Conservation (phyloP, 176 grass and related monocot genomes). For the Cenchrus fungigraminus region DNA sequence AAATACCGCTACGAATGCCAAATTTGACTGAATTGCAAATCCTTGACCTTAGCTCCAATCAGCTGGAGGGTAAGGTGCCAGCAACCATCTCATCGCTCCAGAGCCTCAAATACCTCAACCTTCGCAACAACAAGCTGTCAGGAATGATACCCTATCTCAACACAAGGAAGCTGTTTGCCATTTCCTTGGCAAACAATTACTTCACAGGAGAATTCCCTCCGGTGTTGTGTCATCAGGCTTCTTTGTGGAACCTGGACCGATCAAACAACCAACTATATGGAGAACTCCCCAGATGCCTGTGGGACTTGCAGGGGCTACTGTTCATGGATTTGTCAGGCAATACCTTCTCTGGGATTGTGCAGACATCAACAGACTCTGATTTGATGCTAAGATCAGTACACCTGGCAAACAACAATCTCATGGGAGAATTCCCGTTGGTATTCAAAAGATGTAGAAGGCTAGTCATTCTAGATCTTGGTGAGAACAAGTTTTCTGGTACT, state of each 20-base stretch:
- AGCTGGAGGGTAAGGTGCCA: constrained; percentile 43
- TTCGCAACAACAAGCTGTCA: constrained; percentile 5
- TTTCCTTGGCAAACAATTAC: background rate
- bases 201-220: constrained; percentile 9
- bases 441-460: constrained; percentile 32
- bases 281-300: too few species aligned
- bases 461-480: constrained; percentile 37
- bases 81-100: constrained; percentile 32
- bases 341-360: constrained; percentile 7
- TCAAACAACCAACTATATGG: constrained; percentile 37
- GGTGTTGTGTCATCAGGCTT: background rate
- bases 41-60: constrained; percentile 47
- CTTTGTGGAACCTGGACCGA: constrained; percentile 16
- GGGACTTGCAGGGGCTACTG: background rate
- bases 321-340: constrained; percentile 40
- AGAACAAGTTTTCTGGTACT: constrained; percentile 28
- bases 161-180: background rate
- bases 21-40: constrained; percentile 34
- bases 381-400: constrained; percentile 10
- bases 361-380: background rate
- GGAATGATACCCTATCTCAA: constrained; percentile 24
- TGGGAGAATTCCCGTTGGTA: constrained; percentile 5
- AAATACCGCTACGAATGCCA: constrained; percentile 46
- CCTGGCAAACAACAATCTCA: constrained; percentile 32
- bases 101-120: background rate